Evolutionary conservation across 108 stramenopile species (phyloP).

Genomic region (Cyclotella cryptica): DNA sequence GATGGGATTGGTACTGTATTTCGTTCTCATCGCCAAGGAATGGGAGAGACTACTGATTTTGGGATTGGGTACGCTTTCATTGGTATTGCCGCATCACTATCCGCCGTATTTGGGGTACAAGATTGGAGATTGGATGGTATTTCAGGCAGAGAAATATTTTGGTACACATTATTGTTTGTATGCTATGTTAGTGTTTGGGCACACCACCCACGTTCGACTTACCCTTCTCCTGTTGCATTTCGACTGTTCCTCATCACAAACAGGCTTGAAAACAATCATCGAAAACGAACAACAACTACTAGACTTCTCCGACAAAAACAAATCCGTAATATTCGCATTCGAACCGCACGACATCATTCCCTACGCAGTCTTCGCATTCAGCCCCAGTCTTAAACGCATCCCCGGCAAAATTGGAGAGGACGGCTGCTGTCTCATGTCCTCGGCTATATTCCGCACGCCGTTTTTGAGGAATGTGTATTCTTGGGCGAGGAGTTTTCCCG

Average conservation of each 20-base stretch:
- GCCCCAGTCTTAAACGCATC: constrained; percentile 33
- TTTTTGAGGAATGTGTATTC: constrained; percentile 63
- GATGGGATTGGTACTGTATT: constrained; percentile 26
- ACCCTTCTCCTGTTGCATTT: no score
- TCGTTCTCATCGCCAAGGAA: constrained; percentile 27
- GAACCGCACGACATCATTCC: constrained; percentile 63
- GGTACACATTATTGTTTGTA: constrained; percentile 13
- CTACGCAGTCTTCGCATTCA: constrained; percentile 59
- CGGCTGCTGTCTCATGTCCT: constrained; percentile 46
- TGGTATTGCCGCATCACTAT: constrained; percentile 47
- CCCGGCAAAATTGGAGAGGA: constrained; percentile 46
- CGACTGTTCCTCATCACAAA: neutral
- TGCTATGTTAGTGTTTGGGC: neutral
- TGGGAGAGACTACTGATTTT: constrained; percentile 36
- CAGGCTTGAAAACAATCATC: constrained; percentile 56
- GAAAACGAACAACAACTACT: constrained; percentile 57
- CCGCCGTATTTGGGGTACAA: constrained; percentile 35
- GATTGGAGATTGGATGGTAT: constrained; percentile 55
- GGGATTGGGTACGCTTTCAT: constrained; percentile 26
- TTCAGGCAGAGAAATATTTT: constrained; percentile 57
- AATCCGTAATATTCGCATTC: constrained; percentile 57
- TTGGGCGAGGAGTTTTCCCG: constrained; percentile 45
- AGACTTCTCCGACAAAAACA: constrained; percentile 32
- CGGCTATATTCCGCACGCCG: constrained; percentile 55
- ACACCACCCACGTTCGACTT: neutral